Evolutionary conservation across 768 basidiomycete genomes (phyloP), one percentile per base, ranked within the genome.

Genomic region (Auricularia cornea): DNA sequence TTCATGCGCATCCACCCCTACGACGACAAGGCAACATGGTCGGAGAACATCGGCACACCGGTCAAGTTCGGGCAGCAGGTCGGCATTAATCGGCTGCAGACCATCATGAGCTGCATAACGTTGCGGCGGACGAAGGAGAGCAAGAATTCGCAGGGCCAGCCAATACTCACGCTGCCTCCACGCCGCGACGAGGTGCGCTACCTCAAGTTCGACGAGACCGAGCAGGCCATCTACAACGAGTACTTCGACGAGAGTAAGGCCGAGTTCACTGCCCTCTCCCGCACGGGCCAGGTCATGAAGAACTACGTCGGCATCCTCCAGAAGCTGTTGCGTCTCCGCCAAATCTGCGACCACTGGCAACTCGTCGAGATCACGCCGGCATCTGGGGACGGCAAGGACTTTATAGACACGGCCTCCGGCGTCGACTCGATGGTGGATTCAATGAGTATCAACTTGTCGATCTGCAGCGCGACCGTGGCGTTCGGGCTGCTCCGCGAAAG

Each of bases 291-390:
- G 73, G 89, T 97, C 61, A 92, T 95, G 88, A 97, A 97, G 83
- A 98, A 97, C 72, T 97, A 96, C 71, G 97, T 97, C 67, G 93
- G 94, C 62, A 96, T 99, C 69, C 75, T 99, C 68, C 96, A 98
- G 75, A 94, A 95, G 80, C 92, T 98, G 63, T 80, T 99, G 60
- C 91, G 95, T 28, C 82, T 99, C 56, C 90, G 97, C 61, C 96
- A 98, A 78, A 98, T 98, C 59, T 99, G 97, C 75, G 94, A 98
- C 72, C 96, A 99, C 75, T 92, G 84, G 68, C 92, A 93, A 69
- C 82, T 98, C 38, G 89, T 98, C 3, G 82, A 89, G 69, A 86
- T 51, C 89, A 90, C 69, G 83, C 79, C 59, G 71, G 72, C 11
- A 80, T 77, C 63, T 31, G 30, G 73, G 60, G 81, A 81, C 31